Conservation (phyloP, 306 rosid species). For the Sophora flavescens region DNA sequence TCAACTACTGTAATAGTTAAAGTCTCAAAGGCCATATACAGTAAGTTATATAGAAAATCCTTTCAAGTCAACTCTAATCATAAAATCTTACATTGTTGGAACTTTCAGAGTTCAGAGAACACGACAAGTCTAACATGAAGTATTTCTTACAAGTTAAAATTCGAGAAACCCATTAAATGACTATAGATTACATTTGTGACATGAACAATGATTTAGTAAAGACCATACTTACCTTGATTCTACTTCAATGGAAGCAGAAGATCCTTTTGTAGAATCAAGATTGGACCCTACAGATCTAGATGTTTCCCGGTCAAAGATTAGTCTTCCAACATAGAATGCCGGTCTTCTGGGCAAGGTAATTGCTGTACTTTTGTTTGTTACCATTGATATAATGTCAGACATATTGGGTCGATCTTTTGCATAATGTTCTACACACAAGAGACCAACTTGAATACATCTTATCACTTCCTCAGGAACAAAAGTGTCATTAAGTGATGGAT, state of each 20-base stretch:
- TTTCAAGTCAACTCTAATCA: no score
- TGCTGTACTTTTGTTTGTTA: slow-evolving; percentile 27
- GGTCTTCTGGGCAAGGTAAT: slow-evolving; percentile 6
- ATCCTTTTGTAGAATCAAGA: neutral
- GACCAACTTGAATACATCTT: slow-evolving; percentile 25
- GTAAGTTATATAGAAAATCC: no score
- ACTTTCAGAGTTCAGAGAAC: no score
- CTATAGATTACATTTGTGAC: neutral
- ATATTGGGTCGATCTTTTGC: slow-evolving; percentile 15
- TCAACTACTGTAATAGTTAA: no score
- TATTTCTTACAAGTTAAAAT: neutral
- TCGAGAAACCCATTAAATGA: neutral
- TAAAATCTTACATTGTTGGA: no score
- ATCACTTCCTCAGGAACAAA: neutral
- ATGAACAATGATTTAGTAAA: neutral
- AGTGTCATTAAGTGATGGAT: neutral
- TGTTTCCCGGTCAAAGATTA: no score
- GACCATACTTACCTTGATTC: neutral
- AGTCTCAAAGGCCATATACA: no score
- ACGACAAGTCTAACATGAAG: neutral
- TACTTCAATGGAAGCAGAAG: neutral
- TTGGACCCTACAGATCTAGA: no score
- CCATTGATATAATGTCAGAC: neutral
- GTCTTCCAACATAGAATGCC: no score
- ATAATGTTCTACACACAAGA: slow-evolving; percentile 16